Percentiles rank a stretch among this genome's conserved stretches.
Conservation (phyloP, 768 basidiomycete genomes). For the Calocybe indica region DNA sequence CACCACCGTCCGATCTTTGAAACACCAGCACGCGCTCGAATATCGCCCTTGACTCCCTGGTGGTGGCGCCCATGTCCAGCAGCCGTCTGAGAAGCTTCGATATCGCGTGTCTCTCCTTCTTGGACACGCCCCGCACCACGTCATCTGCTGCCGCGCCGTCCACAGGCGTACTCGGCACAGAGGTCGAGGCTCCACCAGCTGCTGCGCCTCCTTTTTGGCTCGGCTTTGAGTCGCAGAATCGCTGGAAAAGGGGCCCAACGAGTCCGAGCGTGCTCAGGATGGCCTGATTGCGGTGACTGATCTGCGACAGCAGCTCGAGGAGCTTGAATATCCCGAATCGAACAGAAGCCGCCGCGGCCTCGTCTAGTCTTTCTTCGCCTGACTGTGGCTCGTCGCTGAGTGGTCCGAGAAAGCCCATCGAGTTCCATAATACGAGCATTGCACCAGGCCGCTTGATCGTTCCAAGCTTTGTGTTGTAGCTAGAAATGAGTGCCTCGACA, state of each 20-base stretch:
- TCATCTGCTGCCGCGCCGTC: constrained; percentile 2
- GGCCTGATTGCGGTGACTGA: constrained; percentile 66
- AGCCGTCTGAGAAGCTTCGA: constrained; percentile 62
- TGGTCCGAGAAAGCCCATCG: constrained; percentile 15
- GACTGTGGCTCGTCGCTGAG: no score
- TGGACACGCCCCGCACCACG: constrained; percentile 14
- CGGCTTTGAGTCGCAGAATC: constrained; percentile 29
- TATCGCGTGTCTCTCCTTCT: constrained; percentile 49
- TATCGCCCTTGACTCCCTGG: constrained; percentile 55
- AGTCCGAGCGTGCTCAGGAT: constrained; percentile 57
- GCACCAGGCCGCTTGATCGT: constrained; percentile 56
- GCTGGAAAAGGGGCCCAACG: constrained; percentile 43
- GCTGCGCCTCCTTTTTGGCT: constrained; percentile 5
- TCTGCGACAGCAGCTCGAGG: constrained; percentile 53
- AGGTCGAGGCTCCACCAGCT: background rate
- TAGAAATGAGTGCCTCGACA: constrained; percentile 32
- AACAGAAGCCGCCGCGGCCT: constrained; percentile 16
- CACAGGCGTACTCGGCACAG: constrained; percentile 1
- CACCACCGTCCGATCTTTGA: no score
- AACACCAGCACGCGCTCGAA: constrained; percentile 46
- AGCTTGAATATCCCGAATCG: constrained; percentile 49
- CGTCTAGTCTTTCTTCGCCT: no score
- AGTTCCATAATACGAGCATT: constrained; percentile 52
- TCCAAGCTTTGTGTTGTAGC: constrained; percentile 39
- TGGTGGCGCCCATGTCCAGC: constrained; percentile 69